phyloP scores from a whole-genome alignment of 495 filamentous ascomycete species.

The Zalerion maritima region DNA sequence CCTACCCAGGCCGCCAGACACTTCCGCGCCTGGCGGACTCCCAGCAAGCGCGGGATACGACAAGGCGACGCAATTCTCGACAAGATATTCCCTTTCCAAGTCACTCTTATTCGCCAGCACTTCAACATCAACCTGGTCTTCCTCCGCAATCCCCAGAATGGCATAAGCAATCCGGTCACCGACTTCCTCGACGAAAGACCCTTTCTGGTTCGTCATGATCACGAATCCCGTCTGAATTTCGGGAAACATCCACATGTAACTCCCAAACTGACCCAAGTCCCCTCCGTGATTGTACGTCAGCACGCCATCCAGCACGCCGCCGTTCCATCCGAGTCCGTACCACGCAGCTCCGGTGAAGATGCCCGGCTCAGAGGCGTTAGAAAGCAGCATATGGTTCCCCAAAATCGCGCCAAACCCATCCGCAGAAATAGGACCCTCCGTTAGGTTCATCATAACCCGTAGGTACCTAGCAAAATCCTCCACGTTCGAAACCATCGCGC shows the following conservation, averaged over 20 bases:
- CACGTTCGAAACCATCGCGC: constrained; percentile 34
- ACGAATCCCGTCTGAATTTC: constrained; percentile 20
- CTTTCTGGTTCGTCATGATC: constrained; percentile 22
- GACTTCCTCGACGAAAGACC: constrained; percentile 10
- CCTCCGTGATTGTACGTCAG: constrained; percentile 21
- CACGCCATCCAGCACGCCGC: constrained; percentile 20
- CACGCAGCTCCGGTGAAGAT: constrained; percentile 6
- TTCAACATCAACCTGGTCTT: constrained; percentile 6
- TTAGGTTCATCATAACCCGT: constrained; percentile 11
- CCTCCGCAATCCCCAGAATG: constrained; percentile 9
- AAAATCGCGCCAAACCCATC: constrained; percentile 16
- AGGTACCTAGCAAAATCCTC: constrained; percentile 39
- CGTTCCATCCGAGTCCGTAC: constrained; percentile 25
- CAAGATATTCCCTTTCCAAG: no score
- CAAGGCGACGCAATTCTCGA: no score
- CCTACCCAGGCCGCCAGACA: no score
- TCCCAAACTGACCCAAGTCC: constrained; percentile 20
- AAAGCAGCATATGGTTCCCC: constrained; percentile 13
- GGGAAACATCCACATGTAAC: constrained; percentile 23
- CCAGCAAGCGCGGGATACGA: no score
- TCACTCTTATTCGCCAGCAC: no score
- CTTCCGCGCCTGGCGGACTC: no score
- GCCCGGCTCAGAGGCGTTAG: not conserved
- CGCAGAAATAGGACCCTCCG: constrained; percentile 13
- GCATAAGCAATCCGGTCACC: constrained; percentile 17